Evolutionary conservation across 2,329 filamentous ascomycete species (phyloP).

Genomic region (Tricladium varicosporioides): DNA sequence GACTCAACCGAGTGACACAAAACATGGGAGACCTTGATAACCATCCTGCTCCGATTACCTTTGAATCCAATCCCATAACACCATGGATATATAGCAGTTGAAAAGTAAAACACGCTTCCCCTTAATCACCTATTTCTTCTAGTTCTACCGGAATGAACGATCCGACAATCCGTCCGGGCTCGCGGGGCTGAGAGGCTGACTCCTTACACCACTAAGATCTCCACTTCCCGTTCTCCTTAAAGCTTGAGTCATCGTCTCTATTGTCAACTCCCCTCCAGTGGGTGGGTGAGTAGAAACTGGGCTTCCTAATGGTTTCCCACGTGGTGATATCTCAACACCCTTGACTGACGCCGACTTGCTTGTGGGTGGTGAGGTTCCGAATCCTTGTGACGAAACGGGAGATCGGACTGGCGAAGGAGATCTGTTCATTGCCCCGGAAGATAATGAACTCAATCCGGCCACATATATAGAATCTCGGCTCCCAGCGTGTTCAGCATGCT

Average conservation of each 20-base stretch:
- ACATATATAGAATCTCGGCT: constrained; percentile 70
- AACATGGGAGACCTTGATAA: constrained; percentile 12
- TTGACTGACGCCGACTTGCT: constrained; percentile 75
- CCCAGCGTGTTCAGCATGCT: constrained; percentile 64
- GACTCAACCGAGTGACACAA: constrained; percentile 15
- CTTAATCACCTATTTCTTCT: constrained; percentile 1
- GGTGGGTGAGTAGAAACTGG: constrained; percentile 56
- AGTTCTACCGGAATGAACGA: constrained; percentile 24
- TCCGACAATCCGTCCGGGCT: constrained; percentile 38
- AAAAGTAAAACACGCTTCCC: constrained; percentile 17
- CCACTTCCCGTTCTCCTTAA: constrained; percentile 80
- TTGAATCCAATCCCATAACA: constrained; percentile 16
- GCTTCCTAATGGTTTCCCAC: constrained; percentile 56
- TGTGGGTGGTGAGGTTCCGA: constrained; percentile 69
- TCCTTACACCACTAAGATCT: constrained; percentile 62
- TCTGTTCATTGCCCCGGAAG: constrained; percentile 53
- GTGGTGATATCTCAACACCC: constrained; percentile 69
- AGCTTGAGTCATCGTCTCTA: constrained; percentile 93
- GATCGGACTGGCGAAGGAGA: constrained; percentile 81
- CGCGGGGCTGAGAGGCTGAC: constrained; percentile 57
- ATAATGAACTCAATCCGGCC: constrained; percentile 62
- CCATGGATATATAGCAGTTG: constrained; percentile 28
- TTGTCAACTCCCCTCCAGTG: constrained; percentile 69
- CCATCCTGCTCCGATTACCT: constrained; percentile 14
- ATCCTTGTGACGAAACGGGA: constrained; percentile 69